phyloP scores from a whole-genome alignment of 2,329 filamentous ascomycete species.

The Colletotrichum eremochloae region DNA sequence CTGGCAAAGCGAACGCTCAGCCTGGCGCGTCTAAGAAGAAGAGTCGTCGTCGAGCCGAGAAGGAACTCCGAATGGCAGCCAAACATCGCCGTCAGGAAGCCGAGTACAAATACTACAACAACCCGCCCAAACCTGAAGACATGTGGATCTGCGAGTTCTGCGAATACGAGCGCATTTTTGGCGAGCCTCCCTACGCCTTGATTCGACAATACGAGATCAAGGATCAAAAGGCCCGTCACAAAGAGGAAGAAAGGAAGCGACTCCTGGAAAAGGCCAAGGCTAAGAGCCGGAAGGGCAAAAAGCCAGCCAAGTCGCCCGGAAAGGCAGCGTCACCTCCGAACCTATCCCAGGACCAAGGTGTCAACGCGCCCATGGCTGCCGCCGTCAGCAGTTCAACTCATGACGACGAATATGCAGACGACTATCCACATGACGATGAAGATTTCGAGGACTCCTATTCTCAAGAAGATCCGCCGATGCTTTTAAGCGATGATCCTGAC shows the following conservation, averaged over 20 bases:
- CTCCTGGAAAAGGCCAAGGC: conserved; percentile 93
- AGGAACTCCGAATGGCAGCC: conserved; percentile 81
- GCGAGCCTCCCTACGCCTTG: conserved; percentile 84
- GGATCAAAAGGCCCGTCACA: conserved; percentile 85
- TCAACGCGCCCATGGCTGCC: conserved; percentile 44
- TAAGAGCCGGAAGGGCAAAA: conserved; percentile 91
- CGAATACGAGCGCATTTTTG: conserved; percentile 97
- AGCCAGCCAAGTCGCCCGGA: conserved; percentile 76
- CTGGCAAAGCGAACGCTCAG: conserved; percentile 55
- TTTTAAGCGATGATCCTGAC: conserved; percentile 40
- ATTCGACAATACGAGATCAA: conserved; percentile 96
- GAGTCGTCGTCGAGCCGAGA: conserved; percentile 74
- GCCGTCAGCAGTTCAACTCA: conserved; percentile 54
- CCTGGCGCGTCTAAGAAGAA: conserved; percentile 68
- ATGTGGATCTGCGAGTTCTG: conserved; percentile 98
- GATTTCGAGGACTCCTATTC: conserved; percentile 28
- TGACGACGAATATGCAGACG: conserved; percentile 53
- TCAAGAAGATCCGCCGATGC: conserved; percentile 42
- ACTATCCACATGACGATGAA: conserved; percentile 44
- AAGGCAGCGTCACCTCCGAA: conserved; percentile 53
- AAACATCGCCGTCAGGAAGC: conserved; percentile 83
- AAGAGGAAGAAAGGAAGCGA: conserved; percentile 86
- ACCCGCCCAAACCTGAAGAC: conserved; percentile 78
- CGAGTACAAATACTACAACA: conserved; percentile 80
- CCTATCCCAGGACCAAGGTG: conserved; percentile 46